Evolutionary conservation across 768 basidiomycete species (phyloP), one percentile per base, ranked within the genome.

Genomic region (Tephrocybe sp.): DNA sequence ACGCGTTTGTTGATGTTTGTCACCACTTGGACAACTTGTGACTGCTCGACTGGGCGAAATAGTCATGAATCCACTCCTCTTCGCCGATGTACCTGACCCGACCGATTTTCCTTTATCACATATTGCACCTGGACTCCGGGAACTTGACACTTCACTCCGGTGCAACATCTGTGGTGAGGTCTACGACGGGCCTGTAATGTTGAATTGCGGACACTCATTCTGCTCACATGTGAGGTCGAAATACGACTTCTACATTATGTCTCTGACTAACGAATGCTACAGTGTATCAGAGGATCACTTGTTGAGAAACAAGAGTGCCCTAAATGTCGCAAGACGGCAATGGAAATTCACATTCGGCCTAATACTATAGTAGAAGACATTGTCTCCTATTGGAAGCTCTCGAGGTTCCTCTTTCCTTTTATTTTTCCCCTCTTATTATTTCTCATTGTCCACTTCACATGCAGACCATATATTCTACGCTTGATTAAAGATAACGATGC

Each of bases 121-220:
- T 5, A 52, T 53, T 25, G 73, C 79, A 3, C 73, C 79, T 12
- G 79, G 80, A n/a, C 69, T 93, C 11, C 73, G 78, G 21, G 68
- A 69, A 23, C 64, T 92, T 15, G 91, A 93, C 56, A 63, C 74
- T 16, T 75, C 84, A 9, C 68, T 88, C 51, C 75, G 86, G 13
- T 93, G 91, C 57, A 75, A 77, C 22, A 90, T 93, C 47, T 93
- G 91, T 61, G 74, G 82, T 31, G 87, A 91, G 51, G 72, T 84
- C 27, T 88, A 80, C 58, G 78, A 78, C 44, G 88, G 76, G 0
- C 91, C 91, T 4, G 83, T 92, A 22, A 80, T 80, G 2, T 75
- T 92, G 3, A 64, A 64, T 4, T 92, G 91, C 60, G 90, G 88
- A 1, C 91, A 93, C 59, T 84, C 82, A 41, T 93, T 91, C 62